These are phyloP conservation scores for Spathaspora boniae DNA, from an alignment of 805 yeast species.

Conservation along the genomic window DNA sequence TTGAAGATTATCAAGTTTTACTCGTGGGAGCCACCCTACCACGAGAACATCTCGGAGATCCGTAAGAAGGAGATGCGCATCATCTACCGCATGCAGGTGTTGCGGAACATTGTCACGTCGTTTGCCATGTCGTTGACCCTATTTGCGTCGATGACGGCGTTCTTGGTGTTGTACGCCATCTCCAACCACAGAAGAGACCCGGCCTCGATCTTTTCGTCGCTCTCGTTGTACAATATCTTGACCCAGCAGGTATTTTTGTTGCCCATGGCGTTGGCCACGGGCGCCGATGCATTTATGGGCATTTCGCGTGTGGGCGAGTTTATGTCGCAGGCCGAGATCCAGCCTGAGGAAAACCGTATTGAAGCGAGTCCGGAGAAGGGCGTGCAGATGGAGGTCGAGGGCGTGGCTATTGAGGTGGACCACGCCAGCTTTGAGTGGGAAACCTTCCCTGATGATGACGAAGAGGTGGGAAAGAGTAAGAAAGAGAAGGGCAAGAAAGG, in stretches of 20 bases:
- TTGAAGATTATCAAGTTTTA: slow-evolving; percentile 83
- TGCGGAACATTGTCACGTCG: slow-evolving; percentile 61
- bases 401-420: slow-evolving; percentile 19
- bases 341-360: slow-evolving; percentile 27
- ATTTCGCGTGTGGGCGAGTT: slow-evolving; percentile 53
- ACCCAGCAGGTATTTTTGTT: slow-evolving; percentile 62
- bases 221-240: slow-evolving; percentile 62
- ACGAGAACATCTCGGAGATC: slow-evolving; percentile 47
- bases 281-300: slow-evolving; percentile 65
- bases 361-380: slow-evolving; percentile 23
- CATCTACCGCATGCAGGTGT: slow-evolving; percentile 60
- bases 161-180: slow-evolving; percentile 35
- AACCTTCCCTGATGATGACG: slow-evolving; percentile 18
- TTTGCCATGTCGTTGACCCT: slow-evolving; percentile 64
- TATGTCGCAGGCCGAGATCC: slow-evolving; percentile 44
- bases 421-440: slow-evolving; percentile 32
- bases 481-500: slow-evolving; percentile 2
- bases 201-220: slow-evolving; percentile 65
- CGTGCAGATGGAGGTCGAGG: slow-evolving; percentile 20
- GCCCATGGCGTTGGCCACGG: slow-evolving; percentile 67
- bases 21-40: slow-evolving; percentile 88
- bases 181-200: slow-evolving; percentile 40
- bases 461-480: slow-evolving; percentile 10
- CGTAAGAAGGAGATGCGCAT: slow-evolving; percentile 61
- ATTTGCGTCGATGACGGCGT: slow-evolving; percentile 62